These are phyloP conservation scores for Rubia occidens DNA, from an alignment of 305 asterid genomes.

Conservation along the genomic window DNA sequence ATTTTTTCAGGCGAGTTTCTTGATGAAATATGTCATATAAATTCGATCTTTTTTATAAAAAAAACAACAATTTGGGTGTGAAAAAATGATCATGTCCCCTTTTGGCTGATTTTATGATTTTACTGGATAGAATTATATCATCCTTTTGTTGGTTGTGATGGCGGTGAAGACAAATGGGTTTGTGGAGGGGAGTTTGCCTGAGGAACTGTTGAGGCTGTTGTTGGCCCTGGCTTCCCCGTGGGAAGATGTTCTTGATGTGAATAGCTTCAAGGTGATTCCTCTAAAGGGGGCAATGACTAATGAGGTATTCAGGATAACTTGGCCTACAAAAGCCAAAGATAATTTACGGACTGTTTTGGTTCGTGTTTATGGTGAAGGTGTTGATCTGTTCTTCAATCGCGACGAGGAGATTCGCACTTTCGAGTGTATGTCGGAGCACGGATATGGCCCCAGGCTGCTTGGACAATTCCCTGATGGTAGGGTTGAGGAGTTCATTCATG, in stretches of 20 bases:
- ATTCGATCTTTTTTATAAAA: not conserved
- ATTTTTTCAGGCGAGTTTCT: slow-evolving; percentile 9
- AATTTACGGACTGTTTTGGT: slow-evolving; percentile 46
- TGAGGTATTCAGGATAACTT: slow-evolving; percentile 53
- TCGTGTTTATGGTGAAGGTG: slow-evolving; percentile 83
- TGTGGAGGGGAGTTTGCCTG: slow-evolving; percentile 42
- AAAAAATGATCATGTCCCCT: not conserved
- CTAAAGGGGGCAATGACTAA: slow-evolving; percentile 88
- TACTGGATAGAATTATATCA: not conserved
- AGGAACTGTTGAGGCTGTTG: slow-evolving; percentile 45
- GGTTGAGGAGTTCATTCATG: slow-evolving; percentile 86
- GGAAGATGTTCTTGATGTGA: slow-evolving; percentile 54
- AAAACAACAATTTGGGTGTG: no score
- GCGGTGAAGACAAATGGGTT: slow-evolving; percentile 54
- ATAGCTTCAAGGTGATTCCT: slow-evolving; percentile 38
- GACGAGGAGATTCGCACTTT: slow-evolving; percentile 70
- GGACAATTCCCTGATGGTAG: slow-evolving; percentile 61
- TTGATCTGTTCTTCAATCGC: slow-evolving; percentile 63
- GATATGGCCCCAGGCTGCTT: slow-evolving; percentile 72
- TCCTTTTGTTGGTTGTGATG: slow-evolving; percentile 29
- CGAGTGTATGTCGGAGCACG: slow-evolving; percentile 44
- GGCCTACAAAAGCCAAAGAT: slow-evolving; percentile 46
- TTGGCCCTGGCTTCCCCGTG: slow-evolving; percentile 43
- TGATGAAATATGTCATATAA: not conserved
- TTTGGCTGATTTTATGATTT: not conserved